Evolutionary conservation across 1,139 yeast genomes (phyloP), one percentile per base, ranked within the genome.

Genomic region (Trichomonascaceae sp.): DNA sequence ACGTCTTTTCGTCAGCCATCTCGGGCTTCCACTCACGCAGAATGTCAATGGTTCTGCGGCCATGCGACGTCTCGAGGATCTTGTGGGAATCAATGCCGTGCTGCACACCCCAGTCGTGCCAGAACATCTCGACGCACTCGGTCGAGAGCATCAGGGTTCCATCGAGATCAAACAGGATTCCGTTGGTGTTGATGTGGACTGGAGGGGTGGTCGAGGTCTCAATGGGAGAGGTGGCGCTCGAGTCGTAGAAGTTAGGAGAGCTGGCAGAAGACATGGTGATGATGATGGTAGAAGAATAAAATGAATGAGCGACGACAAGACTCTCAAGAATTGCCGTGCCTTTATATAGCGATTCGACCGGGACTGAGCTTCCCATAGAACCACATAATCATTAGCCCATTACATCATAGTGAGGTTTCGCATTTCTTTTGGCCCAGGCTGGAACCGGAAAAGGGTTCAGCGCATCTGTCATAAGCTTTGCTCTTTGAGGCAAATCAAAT

Each of bases 121-220:
- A 80, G 63, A 80, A 75, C 51, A 73, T 78, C 53, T 81, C 82
- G 45, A 81, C 78, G 39, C 92, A 84, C 39, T 75, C 76, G 41
- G 87, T 80, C 27, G 93, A 78, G 54, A 77, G 74, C 53, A 81
- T 81, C 51, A 81, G 65, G 28, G 93, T 81, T 36, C 93, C 93
- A 53, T 81, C 93, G 37, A 85, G 74, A 56, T 81, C 93, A 56
- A 81, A 80, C 45, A 79, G 69, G 45, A 67, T 42, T 13, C 58
- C 58, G 17, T 50, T 41, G 34, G 46, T 44, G 26, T 41, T 45
- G 32, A 53, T 35, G n/a, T 35, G 34, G 17, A 42, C 32, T n/a
- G 39, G 30, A 26, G 31, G 29, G 14, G 36, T 29, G 13, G 35
- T 29, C 4, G 35, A 16, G 16, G 38, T 15, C 11, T 32, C 32